Evolutionary conservation across 2,329 filamentous ascomycete genomes (phyloP).

Genomic region (Ophiostoma sp.): DNA sequence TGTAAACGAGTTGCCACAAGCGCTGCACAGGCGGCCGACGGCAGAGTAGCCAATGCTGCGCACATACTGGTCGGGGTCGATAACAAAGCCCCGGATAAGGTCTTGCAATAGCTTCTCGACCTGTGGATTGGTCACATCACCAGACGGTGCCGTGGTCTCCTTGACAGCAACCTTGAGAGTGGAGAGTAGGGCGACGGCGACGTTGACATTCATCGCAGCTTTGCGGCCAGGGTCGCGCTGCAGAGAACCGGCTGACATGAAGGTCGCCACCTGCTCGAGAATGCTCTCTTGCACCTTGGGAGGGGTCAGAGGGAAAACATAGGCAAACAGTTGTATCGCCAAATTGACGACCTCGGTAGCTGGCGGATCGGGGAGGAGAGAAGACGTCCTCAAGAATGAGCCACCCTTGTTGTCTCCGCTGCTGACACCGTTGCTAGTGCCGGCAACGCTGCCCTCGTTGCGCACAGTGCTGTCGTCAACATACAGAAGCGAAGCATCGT

Average conservation of each 20-base stretch:
- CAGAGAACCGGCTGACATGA: conserved; percentile 71
- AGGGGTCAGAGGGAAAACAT: conserved; percentile 81
- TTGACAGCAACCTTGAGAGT: conserved; percentile 78
- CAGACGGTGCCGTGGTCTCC: conserved; percentile 66
- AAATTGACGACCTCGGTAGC: conserved; percentile 92
- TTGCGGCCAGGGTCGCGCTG: conserved; percentile 83
- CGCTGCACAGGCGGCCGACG: conserved; percentile 75
- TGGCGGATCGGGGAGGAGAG: conserved; percentile 63
- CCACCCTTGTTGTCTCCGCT: neutral
- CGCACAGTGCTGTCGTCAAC: conserved; percentile 35
- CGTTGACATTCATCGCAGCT: conserved; percentile 85
- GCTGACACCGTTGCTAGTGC: conserved; percentile 25
- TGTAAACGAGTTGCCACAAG: conserved; percentile 82
- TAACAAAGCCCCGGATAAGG: conserved; percentile 63
- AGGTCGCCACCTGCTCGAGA: conserved; percentile 86
- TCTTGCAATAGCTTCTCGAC: conserved; percentile 84
- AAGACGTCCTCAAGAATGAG: neutral
- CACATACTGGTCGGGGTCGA: conserved; percentile 79
- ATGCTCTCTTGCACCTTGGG: conserved; percentile 94
- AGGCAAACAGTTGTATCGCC: conserved; percentile 87
- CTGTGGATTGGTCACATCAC: conserved; percentile 65
- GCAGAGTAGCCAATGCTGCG: conserved; percentile 80
- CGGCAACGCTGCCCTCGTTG: conserved; percentile 4
- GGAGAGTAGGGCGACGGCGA: conserved; percentile 73
- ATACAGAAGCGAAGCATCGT: conserved; percentile 81